phyloP scores from a whole-genome alignment of 768 basidiomycete genomes.

The Atractiella rhizophila region DNA sequence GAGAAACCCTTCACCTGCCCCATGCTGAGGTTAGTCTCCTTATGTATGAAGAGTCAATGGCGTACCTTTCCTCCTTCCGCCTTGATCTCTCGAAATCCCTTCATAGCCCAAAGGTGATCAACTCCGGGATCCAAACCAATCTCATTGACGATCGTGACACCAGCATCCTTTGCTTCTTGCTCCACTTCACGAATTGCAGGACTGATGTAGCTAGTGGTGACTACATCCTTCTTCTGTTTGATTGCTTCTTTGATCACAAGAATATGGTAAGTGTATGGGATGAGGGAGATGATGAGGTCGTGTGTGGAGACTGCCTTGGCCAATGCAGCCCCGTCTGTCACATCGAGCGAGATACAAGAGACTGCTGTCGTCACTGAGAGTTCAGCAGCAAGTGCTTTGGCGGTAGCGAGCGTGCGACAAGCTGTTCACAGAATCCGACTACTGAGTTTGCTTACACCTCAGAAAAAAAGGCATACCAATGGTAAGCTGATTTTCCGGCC shows the following conservation, averaged over 20 bases:
- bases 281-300: conserved; percentile 85
- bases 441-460: not conserved
- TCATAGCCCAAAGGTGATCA: conserved; percentile 49
- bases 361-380: too few species aligned
- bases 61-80: conserved; percentile 72
- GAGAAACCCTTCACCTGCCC: conserved; percentile 60
- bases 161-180: conserved; percentile 51
- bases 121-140: conserved; percentile 92
- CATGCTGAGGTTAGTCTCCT: too few species aligned
- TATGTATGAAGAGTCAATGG: conserved; percentile 10
- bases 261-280: conserved; percentile 79
- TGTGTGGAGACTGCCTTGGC: conserved; percentile 56
- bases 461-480: conserved; percentile 33
- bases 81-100: conserved; percentile 82
- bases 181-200: conserved; percentile 74
- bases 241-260: conserved; percentile 76
- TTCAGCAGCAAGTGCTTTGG: conserved; percentile 39
- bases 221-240: conserved; percentile 67
- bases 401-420: conserved; percentile 60
- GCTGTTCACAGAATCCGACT: conserved; percentile 25
- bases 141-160: conserved; percentile 88
- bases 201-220: conserved; percentile 86
- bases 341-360: conserved; percentile 81
- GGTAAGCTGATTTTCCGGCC: conserved; percentile 56
- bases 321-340: conserved; percentile 38